Base-by-base conservation (phyloP, 2,329 filamentous ascomycete genomes). In the Neonectria faginata region DNA sequence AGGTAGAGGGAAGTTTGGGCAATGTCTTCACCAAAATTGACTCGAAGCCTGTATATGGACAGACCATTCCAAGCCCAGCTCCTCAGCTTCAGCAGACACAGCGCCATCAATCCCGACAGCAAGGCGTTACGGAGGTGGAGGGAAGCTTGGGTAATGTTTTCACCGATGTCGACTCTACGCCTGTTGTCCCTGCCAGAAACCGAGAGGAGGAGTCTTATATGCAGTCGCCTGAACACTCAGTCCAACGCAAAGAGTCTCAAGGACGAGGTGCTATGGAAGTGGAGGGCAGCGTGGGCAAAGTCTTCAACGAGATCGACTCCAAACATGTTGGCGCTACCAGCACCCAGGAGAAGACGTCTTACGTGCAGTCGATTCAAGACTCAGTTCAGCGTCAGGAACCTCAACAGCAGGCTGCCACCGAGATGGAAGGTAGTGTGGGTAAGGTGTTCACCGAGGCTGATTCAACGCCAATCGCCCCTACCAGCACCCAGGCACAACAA, bases 381-480 rank as follows among this genome's bases (percentile, higher is more conserved):
- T 7, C 27, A 16, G 8, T 6, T 10, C 36, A 16, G 6, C 14
- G 12, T 12, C 36, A 39, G 14, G 12, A 39, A 16, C 9, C 36
- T 16, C 39, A 9, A 18, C 39, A 48, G 20, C 8, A 42, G 2
- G 51, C 41, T 5, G 18, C 48, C 2, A 42, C 48, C 0, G 60
- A 63, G 39, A 25, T 63, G 5, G 60, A 58, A 22, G 60, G 54
- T 14, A 31, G 39, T 10, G 10, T 10, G 4, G 55, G 60, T 5
- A 59, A 54, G 22, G 41, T 44, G 2, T 58, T 39, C 22, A 58
- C 41, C n/a, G 60, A 63, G 48, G 42, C 56, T 2, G 56, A 58
- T 42, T 29, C 44, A 20, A 50, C 18, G 3, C 31, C 56, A 8
- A 52, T 50, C 3, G 14, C n/a, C 16, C 44, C 44, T n/a, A n/a